A percentile compares a stretch with the other conserved stretches of the same genome.
phyloP scores from a whole-genome alignment of 73 alveolate species.

The Strombidium stylifer region DNA sequence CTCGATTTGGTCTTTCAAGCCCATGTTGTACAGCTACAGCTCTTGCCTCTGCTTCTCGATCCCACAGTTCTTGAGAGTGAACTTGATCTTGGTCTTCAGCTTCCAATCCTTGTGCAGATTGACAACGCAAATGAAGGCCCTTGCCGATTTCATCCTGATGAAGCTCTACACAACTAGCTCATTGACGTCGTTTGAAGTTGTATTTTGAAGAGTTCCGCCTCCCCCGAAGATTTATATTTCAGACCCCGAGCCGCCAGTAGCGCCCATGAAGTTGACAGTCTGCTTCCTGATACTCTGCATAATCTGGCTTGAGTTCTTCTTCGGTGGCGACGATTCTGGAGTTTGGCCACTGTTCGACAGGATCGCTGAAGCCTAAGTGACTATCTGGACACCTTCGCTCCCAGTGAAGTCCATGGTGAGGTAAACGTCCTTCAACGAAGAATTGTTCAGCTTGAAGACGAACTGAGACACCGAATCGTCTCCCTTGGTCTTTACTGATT shows the following conservation, averaged over 20 bases:
- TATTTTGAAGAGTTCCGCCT: too few relatives aligned
- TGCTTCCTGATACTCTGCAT: constrained; percentile 17
- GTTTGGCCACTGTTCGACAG: background rate
- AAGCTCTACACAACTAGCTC: too few relatives aligned
- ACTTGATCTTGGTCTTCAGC: constrained; percentile 81
- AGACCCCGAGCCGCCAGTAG: too few relatives aligned
- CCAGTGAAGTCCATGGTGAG: constrained; percentile 62
- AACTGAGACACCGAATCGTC: constrained; percentile 47
- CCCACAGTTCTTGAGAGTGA: constrained; percentile 82
- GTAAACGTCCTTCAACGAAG: constrained; percentile 46
- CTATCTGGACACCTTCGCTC: constrained; percentile 41
- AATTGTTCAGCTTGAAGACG: constrained; percentile 30
- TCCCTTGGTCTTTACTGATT: constrained; percentile 11
- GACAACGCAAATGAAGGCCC: constrained; percentile 79
- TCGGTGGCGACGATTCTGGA: background rate
- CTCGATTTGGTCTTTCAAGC: too few relatives aligned
- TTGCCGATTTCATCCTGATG: too few relatives aligned
- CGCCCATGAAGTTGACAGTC: constrained; percentile 66
- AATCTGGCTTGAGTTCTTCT: background rate
- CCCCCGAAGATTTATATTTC: too few relatives aligned
- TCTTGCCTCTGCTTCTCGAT: constrained; percentile 70
- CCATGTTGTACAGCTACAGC: too few relatives aligned
- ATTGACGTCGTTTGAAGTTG: too few relatives aligned
- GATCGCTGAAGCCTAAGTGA: background rate
- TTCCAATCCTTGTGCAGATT: constrained; percentile 86